phyloP scores from a whole-genome alignment of 2,329 filamentous ascomycete genomes.

The Coniosporium tulheliwenetii region DNA sequence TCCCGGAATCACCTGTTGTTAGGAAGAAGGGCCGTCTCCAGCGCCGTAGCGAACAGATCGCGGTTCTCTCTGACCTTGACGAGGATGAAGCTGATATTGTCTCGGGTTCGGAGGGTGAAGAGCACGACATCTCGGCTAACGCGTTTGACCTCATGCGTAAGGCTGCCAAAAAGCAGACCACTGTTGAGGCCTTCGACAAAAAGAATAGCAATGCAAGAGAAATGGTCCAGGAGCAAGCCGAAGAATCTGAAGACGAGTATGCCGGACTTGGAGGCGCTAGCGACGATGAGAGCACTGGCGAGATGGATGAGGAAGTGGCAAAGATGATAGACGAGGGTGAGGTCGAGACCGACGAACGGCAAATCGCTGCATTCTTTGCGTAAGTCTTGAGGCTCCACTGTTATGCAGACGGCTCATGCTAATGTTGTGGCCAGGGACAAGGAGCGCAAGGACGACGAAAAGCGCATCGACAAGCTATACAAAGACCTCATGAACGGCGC shows the following conservation, averaged over 20 bases:
- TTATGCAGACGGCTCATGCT: constrained; percentile 8
- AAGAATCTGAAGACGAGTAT: constrained; percentile 97
- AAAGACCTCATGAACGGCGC: constrained; percentile 83
- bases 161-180: constrained; percentile 37
- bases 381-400: constrained; percentile 35
- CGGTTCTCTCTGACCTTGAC: constrained; percentile 27
- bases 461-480: constrained; percentile 78
- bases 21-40: constrained; percentile 44
- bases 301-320: constrained; percentile 58
- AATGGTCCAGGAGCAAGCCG: constrained; percentile 83
- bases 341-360: constrained; percentile 62
- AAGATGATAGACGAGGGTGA: constrained; percentile 79
- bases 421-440: constrained; percentile 48
- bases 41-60: constrained; percentile 25
- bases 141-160: constrained; percentile 61
- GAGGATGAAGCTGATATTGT: constrained; percentile 11
- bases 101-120: constrained; percentile 1
- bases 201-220: constrained; percentile 77
- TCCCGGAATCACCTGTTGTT: constrained; percentile 50
- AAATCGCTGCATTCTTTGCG: constrained; percentile 78
- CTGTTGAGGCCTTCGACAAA: constrained; percentile 54
- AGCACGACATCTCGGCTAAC: constrained; percentile 24
- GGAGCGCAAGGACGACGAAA: constrained; percentile 66
- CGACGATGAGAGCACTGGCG: constrained; percentile 68
- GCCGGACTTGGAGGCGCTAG: constrained; percentile 81